Evolutionary conservation across 106 monocot genomes (phyloP).

Genomic region (Amphibolis antarctica): DNA sequence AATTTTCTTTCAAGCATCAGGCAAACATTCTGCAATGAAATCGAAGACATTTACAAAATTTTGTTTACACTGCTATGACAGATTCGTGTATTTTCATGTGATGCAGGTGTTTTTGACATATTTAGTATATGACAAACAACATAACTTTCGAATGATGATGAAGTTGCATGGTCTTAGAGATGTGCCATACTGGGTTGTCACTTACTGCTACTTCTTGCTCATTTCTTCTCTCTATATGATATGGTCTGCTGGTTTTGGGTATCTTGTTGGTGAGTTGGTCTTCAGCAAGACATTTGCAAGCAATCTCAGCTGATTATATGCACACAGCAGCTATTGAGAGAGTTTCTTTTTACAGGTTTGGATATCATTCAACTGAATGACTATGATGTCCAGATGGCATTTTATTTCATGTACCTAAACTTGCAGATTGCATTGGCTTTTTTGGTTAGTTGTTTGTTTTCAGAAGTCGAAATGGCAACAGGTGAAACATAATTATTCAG

Average conservation of each 20-base stretch:
- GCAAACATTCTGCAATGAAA: not conserved
- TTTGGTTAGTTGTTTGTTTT: constrained; percentile 34
- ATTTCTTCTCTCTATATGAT: constrained; percentile 52
- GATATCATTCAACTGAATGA: constrained; percentile 56
- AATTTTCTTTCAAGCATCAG: not conserved
- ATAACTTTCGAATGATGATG: constrained; percentile 69
- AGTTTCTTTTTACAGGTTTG: constrained; percentile 14
- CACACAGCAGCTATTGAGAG: too few species aligned
- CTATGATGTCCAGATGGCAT: constrained; percentile 54
- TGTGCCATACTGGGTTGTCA: constrained; percentile 68
- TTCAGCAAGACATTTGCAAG: constrained; percentile 26
- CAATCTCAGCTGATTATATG: too few species aligned
- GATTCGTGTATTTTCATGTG: not conserved
- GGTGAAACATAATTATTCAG: constrained; percentile 14
- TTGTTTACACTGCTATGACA: not conserved
- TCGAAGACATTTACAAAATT: too few species aligned
- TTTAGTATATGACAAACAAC: constrained; percentile 69
- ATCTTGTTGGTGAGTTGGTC: constrained; percentile 48
- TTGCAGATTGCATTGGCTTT: constrained; percentile 65
- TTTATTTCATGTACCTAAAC: constrained; percentile 59
- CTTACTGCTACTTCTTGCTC: constrained; percentile 55
- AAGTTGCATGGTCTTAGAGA: constrained; percentile 83
- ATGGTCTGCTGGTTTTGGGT: constrained; percentile 49
- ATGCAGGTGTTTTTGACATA: constrained; percentile 50
- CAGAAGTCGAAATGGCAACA: constrained; percentile 52